Percentiles rank a stretch among this genome's conserved stretches.
These are phyloP conservation scores for Starmerella etchellsii DNA, from an alignment of 805 yeast genomes.

Conservation along the genomic window DNA sequence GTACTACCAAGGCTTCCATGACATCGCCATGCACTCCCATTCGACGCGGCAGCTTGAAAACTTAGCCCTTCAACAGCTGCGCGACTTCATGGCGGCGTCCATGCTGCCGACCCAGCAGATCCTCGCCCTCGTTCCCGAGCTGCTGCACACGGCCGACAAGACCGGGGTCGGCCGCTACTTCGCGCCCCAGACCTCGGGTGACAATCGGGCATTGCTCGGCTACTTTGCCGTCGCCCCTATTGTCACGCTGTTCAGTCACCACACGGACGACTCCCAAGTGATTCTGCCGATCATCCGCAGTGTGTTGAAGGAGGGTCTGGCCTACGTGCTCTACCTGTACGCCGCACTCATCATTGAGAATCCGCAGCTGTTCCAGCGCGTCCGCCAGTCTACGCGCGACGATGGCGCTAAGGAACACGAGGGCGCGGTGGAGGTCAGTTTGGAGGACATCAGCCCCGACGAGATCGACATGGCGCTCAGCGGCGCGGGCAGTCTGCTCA, in stretches of 20 bases:
- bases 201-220: slow-evolving; percentile 30
- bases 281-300: slow-evolving; percentile 58
- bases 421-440: background rate
- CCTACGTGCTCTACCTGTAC: slow-evolving; percentile 47
- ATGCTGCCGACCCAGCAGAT: slow-evolving; percentile 56
- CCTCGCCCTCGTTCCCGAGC: slow-evolving; percentile 49
- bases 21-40: slow-evolving; percentile 51
- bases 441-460: slow-evolving; percentile 22
- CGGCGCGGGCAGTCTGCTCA: slow-evolving; percentile 20
- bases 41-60: slow-evolving; percentile 22
- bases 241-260: slow-evolving; percentile 69
- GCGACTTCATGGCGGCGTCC: slow-evolving; percentile 76
- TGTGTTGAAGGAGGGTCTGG: slow-evolving; percentile 44
- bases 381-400: background rate
- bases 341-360: slow-evolving; percentile 29
- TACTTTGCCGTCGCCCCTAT: slow-evolving; percentile 64
- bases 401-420: background rate
- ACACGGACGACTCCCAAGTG: slow-evolving; percentile 36
- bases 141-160: slow-evolving; percentile 40
- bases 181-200: background rate
- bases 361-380: background rate
- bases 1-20: slow-evolving; percentile 92
- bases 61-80: slow-evolving; percentile 40
- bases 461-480: slow-evolving; percentile 32
- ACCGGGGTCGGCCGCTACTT: slow-evolving; percentile 12